Evolutionary conservation across 768 basidiomycete species (phyloP), one percentile per base, ranked within the genome.

Genomic region (Rhizopogon roseolus): DNA sequence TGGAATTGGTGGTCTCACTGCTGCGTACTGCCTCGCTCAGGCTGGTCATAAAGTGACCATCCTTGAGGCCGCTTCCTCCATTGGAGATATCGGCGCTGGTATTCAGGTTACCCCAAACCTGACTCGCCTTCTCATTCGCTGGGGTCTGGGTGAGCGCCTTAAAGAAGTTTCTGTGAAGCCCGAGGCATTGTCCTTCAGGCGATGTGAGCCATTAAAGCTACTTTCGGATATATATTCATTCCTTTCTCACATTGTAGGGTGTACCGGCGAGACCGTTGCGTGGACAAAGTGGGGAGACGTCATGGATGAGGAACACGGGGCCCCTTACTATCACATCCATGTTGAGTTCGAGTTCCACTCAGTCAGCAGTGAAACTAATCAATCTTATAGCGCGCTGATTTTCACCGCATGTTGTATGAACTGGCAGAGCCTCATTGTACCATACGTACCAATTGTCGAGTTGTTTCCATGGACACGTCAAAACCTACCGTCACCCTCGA

Each of bases 21-120:
- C 76, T 1, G 80, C 77, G 6, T 74, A 71, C 61, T 66, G 67
- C 38, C 69, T 81, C 10, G 76, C 76, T 3, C 67, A 69, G 17
- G 73, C 75, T 0, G 80, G 80, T 1, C 79, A 81, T 62, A 72
- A 59, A 5, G 72, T 81, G 49, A 78, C 77, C 29, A 65, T 81
- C 46, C 65, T 81, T 37, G 80, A 81, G 57, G 59, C 60, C 17
- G 75, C 79, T 2, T 43, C 57, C 0, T 50, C 57, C 3, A 65
- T 78, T 13, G 57, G 76, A 2, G 78, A 80, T 54, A 71, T 78
- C 13, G 79, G 80, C 2, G 80, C 80, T 4, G 80, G 80, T 10
- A 81, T 82, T 36, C 80, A 81, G 60, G 61, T 78, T 50, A 56
- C 58, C 27, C 67, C 70, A 17, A 79, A 80, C 57, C 41, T 79